phyloP scores from a whole-genome alignment of 495 filamentous ascomycete genomes.

The Tuber microsphaerosporum region DNA sequence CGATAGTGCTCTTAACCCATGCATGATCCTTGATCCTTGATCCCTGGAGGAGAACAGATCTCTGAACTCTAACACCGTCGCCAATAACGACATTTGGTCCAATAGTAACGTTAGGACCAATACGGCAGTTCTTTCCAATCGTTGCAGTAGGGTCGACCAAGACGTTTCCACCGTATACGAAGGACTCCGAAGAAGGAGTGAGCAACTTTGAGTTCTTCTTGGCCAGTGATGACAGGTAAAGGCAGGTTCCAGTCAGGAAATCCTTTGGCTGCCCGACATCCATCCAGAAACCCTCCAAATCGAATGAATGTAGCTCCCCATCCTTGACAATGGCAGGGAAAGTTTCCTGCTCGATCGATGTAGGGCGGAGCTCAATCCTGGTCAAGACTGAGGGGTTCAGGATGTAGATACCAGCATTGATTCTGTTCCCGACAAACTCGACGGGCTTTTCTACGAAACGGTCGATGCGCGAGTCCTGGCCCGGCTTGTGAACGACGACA shows the following conservation, averaged over 20 bases:
- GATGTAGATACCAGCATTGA: slow-evolving; percentile 99
- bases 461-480: slow-evolving; percentile 86
- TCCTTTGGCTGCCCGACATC: slow-evolving; percentile 99
- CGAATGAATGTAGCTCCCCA: slow-evolving; percentile 91
- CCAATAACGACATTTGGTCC: slow-evolving; percentile 91
- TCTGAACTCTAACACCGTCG: slow-evolving; percentile 89
- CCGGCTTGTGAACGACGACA: slow-evolving; percentile 96
- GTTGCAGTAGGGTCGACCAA: slow-evolving; percentile 91
- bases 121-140: slow-evolving; percentile 97
- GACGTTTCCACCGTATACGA: slow-evolving; percentile 91
- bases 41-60: slow-evolving; percentile 80
- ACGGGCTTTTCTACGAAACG: slow-evolving; percentile 99
- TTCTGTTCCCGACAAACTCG: slow-evolving; percentile 98
- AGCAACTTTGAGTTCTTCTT: slow-evolving; percentile 89
- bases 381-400: slow-evolving; percentile 85
- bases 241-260: slow-evolving; percentile 91
- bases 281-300: slow-evolving; percentile 99
- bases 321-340: slow-evolving; percentile 93
- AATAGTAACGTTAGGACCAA: slow-evolving; percentile 95
- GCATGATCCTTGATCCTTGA: slow-evolving; percentile 98
- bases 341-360: slow-evolving; percentile 99
- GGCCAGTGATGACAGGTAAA: slow-evolving; percentile 87
- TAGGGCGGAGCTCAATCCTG: slow-evolving; percentile 92
- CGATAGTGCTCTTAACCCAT: slow-evolving; percentile 98
- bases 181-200: slow-evolving; percentile 64